A percentile compares a stretch with the other conserved stretches of the same genome.
These are phyloP conservation scores for Teratosphaeria viscida DNA, from an alignment of 2,329 filamentous ascomycete genomes.

Conservation along the genomic window DNA sequence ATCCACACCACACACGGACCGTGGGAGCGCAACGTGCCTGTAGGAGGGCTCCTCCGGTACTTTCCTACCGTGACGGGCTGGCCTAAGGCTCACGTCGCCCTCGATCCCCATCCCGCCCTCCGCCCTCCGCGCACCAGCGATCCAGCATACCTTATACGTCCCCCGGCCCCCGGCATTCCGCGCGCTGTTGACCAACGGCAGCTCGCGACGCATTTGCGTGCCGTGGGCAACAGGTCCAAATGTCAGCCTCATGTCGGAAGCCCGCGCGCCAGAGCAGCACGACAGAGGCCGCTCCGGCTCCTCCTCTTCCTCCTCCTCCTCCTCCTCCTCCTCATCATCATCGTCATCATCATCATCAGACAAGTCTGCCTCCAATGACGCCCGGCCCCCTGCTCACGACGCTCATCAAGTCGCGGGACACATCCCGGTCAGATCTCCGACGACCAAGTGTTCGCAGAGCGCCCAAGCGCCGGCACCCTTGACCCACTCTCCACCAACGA, in stretches of 20 bases:
- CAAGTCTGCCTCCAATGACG: neutral
- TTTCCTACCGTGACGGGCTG: neutral
- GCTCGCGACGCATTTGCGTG: neutral
- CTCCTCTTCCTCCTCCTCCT: no score
- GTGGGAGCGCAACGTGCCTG: neutral
- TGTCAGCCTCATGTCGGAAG: conserved; percentile 7
- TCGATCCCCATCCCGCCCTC: neutral
- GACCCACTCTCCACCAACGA: neutral
- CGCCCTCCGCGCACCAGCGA: neutral
- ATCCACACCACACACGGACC: neutral
- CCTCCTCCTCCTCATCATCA: no score
- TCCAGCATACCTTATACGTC: neutral
- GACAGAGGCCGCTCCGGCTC: conserved; percentile 1
- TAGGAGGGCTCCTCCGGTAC: neutral
- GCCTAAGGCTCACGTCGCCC: neutral
- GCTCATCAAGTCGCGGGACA: neutral
- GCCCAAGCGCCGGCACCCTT: neutral
- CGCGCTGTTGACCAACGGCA: neutral
- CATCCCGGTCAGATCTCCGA: neutral
- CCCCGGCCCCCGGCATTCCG: neutral
- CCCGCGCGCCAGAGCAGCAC: neutral
- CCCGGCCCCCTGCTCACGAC: neutral
- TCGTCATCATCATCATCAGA: neutral
- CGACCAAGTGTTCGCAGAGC: neutral
- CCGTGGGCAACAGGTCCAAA: neutral